These are phyloP conservation scores for Pyrrhoderma noxium DNA, from an alignment of 1,284 basidiomycete genomes.

Conservation along the genomic window DNA sequence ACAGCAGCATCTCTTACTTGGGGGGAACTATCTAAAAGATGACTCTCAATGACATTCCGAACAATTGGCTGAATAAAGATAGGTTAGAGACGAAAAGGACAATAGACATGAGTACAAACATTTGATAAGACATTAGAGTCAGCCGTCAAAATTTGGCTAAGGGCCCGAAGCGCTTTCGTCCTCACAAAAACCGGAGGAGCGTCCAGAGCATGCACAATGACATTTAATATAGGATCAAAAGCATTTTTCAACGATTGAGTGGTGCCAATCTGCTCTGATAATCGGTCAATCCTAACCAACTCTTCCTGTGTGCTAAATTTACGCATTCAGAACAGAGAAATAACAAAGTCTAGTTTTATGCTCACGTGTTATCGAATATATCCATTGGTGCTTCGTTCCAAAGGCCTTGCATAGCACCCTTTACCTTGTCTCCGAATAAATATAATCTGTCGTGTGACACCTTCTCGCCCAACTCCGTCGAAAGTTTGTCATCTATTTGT, in stretches of 20 bases:
- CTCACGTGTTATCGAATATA: conserved; percentile 71
- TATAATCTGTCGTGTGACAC: conserved; percentile 32
- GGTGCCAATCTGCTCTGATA: conserved; percentile 70
- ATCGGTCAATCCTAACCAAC: conserved; percentile 50
- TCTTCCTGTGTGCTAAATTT: conserved; percentile 59
- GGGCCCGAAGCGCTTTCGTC: conserved; percentile 82
- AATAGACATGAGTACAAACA: conserved; percentile 36
- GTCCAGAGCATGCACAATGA: conserved; percentile 71
- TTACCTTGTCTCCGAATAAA: conserved; percentile 47
- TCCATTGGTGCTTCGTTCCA: conserved; percentile 63
- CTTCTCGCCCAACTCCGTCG: conserved; percentile 28
- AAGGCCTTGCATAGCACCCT: conserved; percentile 51
- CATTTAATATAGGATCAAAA: conserved; percentile 74
- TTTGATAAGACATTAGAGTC: conserved; percentile 77
- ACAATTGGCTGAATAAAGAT: conserved; percentile 51
- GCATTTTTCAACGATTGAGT: conserved; percentile 68
- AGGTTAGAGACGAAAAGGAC: neutral
- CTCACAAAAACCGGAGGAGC: conserved; percentile 80
- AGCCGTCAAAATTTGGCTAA: conserved; percentile 79
- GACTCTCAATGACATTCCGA: conserved; percentile 77
- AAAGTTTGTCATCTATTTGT: conserved; percentile 41
- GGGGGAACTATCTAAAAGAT: conserved; percentile 84
- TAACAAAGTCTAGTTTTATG: conserved; percentile 8
- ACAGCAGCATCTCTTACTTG: conserved; percentile 94
- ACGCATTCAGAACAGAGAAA: too few relatives aligned